These are phyloP conservation scores for Crithidia bombi DNA, from an alignment of 208 protist genomes.

Conservation along the genomic window DNA sequence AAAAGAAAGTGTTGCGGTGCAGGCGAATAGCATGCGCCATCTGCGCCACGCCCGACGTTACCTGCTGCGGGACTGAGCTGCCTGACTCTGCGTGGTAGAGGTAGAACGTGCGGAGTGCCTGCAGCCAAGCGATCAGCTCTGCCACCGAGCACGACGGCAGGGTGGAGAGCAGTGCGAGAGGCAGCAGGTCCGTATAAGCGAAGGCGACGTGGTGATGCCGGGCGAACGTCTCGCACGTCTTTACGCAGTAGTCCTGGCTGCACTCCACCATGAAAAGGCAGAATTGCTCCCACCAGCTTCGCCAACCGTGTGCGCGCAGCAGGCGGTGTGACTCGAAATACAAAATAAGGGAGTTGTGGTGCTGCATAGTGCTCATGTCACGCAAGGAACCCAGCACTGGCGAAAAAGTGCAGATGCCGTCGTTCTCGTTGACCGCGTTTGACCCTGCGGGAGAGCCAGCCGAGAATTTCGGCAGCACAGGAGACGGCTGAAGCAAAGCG, in stretches of 20 bases:
- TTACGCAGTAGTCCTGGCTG: constrained; percentile 60
- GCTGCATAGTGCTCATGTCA: constrained; percentile 28
- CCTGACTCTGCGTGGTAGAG: constrained; percentile 37
- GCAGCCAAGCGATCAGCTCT: constrained; percentile 56
- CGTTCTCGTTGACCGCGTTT: background rate
- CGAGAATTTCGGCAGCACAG: background rate
- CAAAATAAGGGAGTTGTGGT: constrained; percentile 27
- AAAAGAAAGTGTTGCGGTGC: constrained; percentile 60
- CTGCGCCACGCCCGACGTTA: constrained; percentile 64
- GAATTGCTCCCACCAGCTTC: constrained; percentile 76
- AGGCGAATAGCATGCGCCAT: constrained; percentile 68
- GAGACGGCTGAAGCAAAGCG: background rate
- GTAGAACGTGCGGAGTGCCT: constrained; percentile 62
- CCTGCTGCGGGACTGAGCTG: constrained; percentile 57
- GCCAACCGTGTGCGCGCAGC: constrained; percentile 55
- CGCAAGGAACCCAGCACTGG: background rate
- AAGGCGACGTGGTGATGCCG: constrained; percentile 66
- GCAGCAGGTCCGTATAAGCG: constrained; percentile 71
- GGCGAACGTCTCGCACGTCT: constrained; percentile 59
- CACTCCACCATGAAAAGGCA: constrained; percentile 56
- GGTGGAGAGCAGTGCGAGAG: constrained; percentile 72
- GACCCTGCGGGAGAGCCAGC: too few relatives aligned
- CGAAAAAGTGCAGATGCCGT: background rate
- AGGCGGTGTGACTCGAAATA: constrained; percentile 57
- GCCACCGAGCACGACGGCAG: constrained; percentile 49